Evolutionary conservation across 169 alveolate species (phyloP), one percentile per base, ranked within the genome.

Genomic region (Pseudocohnilembus persalinus): DNA sequence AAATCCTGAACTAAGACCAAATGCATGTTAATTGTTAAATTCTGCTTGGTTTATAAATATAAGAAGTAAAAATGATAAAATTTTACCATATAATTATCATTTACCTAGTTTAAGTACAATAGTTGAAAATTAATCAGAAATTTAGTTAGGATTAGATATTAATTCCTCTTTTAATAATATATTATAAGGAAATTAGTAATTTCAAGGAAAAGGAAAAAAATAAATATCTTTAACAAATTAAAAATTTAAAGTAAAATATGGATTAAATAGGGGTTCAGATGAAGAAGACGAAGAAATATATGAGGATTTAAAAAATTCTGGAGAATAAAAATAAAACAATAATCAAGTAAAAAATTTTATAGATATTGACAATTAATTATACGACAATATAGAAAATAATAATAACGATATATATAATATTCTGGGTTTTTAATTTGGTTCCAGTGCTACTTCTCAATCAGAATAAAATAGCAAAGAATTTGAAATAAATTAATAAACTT

Each of bases 11-110:
- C 20, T 31, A 28, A 73, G 87, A 73, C 33, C 29, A 0, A n/a
- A 80, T 29, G 34, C 87, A 28, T 35, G 24, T 34, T 82, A 31
- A 32, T 28, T 73, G 27, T 49, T 82, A 0, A 82, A 74, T 73
- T 80, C 73, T 34, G 74, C 35, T 82, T 82, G 87, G 87, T 82
- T 82, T 74, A 82, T 82, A 16, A 82, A 82, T 27, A 82, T 82
- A 74, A 82, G 73, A 73, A 35, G 81, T n/a, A 82, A 82, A 30
- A 74, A 74, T 73, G 82, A 75, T 32, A 33, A 49, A 49, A 11
- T 49, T 20, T 49, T 49, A 11, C 4, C 4, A 11, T 11, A 11
- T 11, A 49, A 49, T 49, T 11, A 49, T 49, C 20, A 49, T 4
- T 20, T 49, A 11, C 68, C 68, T 11, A 49, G 68, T 49, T 49